Evolutionary conservation across 1,139 yeast species (phyloP), one percentile per base, ranked within the genome.

Genomic region (Candida frijolesensis): DNA sequence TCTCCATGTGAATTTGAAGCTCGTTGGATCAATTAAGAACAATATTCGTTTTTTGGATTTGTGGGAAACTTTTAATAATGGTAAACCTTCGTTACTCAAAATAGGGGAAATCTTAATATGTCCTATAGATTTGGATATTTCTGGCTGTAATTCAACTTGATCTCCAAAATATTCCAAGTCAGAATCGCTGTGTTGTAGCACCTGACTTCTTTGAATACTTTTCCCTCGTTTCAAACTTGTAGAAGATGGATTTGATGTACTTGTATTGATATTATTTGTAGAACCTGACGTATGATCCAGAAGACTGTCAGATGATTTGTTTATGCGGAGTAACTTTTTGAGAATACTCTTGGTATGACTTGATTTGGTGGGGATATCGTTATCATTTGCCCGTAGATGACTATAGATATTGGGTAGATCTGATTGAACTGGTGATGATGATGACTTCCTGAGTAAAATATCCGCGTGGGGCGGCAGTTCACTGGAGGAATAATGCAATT

Each of bases 1-100:
- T 42, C 58, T 62, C 88, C 92, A 86, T 1, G 75, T 77, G 15
- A 76, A 69, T 33, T 81, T 71, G 49, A 74, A 68, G 34, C 62
- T 56, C 0, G 61, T 53, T 0, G 71, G 65, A 48, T 75, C 76
- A 6, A 76, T 65, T 47, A 61, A 65, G 19, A 76, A 59, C 39
- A 61, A 59, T 2, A 75, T 67, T 56, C 84, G 78, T 38, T 84
- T 82, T 58, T 79, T 80, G 53, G 90, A 87, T 57, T 83, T 83
- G 50, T 82, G 86, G 1, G 96, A 87, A 25, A 88, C 80, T 57
- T 89, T 80, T 35, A 86, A 64, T 52, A 89, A 61, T 6, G 79
- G 72, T 43, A 80, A 55, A 0, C 83, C 82, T 22, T 74, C 79
- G n/a, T 71, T 70, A 11, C 72, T 58, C 44, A 78, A 65, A 11